Base-by-base conservation (phyloP, 768 basidiomycete species). In the Russula griseocarnosa region DNA sequence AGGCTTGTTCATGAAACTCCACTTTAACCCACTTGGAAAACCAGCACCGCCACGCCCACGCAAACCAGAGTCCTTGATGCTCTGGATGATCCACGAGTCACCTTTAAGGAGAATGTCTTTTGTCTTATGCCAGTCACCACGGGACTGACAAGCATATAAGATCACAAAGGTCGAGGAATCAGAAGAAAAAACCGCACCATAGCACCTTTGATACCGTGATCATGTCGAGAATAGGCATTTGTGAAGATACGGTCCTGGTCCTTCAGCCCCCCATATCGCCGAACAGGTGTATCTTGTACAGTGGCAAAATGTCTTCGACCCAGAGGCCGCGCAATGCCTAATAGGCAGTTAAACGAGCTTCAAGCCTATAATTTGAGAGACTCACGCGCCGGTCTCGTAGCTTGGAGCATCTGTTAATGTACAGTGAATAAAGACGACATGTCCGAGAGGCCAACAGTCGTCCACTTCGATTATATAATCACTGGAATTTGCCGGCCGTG, bases 91-190 rank as follows among this genome's bases (percentile, higher is more conserved):
- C 94, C 94, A 99, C 8, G 86, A 83, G 78, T 99, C 96, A 56
- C 96, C 96, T 74, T 98, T 99, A 61, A 86, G 78, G 36, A 98
- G 68, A 70, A 99, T 96, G 65, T 98, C 96, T 76, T 98, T 99
- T 66, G 96, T 99, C 67, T 84, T 83, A 75, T 98, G 96, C 96
- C 96, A 99, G 79, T 99, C 96, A 11, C 96, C 96, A 52, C 96
- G 88, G 49, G 89, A 82, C 91, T 95, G 66, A 58, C 20, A 30
- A 51, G 42, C 11, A 34, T 10, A 13, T 59, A 20, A 56, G 51
- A 58, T 13, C 10, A 7, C 34, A 54, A 3, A 20, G 6, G 38
- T 13, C 4, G 18, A 24, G 24, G 30, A 4, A 34, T 16, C 11
- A 22, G 42, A 26, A 13, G 18, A 5, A 54, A 13, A 38, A 54